phyloP scores from a whole-genome alignment of 2,329 filamentous ascomycete species.

The Xylariaceae sp. region DNA sequence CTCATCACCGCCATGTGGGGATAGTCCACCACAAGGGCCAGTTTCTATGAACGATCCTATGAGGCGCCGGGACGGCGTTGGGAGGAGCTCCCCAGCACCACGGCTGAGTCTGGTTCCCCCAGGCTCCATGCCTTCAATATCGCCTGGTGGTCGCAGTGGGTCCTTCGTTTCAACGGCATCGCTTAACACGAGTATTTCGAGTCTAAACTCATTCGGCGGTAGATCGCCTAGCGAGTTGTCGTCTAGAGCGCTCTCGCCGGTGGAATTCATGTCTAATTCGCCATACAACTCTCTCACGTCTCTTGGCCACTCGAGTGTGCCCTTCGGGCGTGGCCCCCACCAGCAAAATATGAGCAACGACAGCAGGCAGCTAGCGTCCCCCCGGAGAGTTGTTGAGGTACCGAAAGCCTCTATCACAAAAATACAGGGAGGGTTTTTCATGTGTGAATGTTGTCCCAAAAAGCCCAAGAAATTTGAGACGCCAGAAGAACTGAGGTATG shows the following conservation, averaged over 20 bases:
- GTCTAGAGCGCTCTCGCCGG: slow-evolving; percentile 37
- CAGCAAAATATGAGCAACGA: slow-evolving; percentile 43
- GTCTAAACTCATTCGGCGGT: slow-evolving; percentile 40
- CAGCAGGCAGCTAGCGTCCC: slow-evolving; percentile 39
- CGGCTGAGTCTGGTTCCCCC: slow-evolving; percentile 44
- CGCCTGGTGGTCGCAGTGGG: slow-evolving; percentile 40
- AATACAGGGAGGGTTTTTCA: slow-evolving; percentile 46
- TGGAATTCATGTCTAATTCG: slow-evolving; percentile 40
- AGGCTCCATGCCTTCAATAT: slow-evolving; percentile 40
- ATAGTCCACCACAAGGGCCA: slow-evolving; percentile 37
- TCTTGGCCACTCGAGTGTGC: slow-evolving; percentile 43
- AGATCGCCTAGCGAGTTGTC: slow-evolving; percentile 47
- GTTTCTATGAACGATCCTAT: slow-evolving; percentile 39
- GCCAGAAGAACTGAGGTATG: slow-evolving; percentile 76
- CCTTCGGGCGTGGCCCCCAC: slow-evolving; percentile 40
- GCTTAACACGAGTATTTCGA: slow-evolving; percentile 40
- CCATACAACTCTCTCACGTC: slow-evolving; percentile 46
- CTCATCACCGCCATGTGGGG: slow-evolving; percentile 48
- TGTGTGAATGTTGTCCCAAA: slow-evolving; percentile 95
- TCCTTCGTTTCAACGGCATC: slow-evolving; percentile 45
- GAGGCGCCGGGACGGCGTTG: slow-evolving; percentile 44
- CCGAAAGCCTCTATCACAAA: slow-evolving; percentile 44
- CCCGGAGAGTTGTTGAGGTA: slow-evolving; percentile 48
- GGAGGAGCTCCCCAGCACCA: slow-evolving; percentile 49
- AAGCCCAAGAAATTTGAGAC: slow-evolving; percentile 95